Conservation (phyloP, 2,329 filamentous ascomycete genomes). For the Colletotrichum sp. region DNA sequence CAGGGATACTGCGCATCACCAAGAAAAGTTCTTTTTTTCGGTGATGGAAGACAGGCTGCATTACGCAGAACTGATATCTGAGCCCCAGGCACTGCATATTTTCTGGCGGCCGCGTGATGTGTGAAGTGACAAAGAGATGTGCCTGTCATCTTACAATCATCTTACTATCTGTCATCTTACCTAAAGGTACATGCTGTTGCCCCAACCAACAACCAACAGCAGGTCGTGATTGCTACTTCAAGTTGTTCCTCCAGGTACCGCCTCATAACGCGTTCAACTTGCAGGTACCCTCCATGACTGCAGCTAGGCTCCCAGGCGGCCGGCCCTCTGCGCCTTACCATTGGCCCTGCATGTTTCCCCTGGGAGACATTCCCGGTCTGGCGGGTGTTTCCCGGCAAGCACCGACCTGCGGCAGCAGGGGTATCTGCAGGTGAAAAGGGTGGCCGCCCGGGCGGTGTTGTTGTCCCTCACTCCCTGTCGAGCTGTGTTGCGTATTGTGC, state of each 20-base stretch:
- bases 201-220: not conserved
- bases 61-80: not conserved
- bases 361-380: slow-evolving; percentile 1
- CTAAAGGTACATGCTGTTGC: not conserved
- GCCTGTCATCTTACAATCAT: not conserved
- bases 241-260: not conserved
- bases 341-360: slow-evolving; percentile 1
- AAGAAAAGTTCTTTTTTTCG: not conserved
- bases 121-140: not conserved
- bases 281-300: not conserved
- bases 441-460: not conserved
- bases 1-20: not conserved
- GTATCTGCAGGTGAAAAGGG: slow-evolving; percentile 11
- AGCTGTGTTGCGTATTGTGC: not conserved
- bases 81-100: not conserved
- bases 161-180: not conserved
- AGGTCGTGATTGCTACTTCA: not conserved
- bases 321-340: not conserved
- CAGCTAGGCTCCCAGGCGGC: not conserved
- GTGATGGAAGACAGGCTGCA: not conserved
- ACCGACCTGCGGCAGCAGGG: slow-evolving; percentile 2
- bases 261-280: not conserved
- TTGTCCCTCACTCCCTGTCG: not conserved
- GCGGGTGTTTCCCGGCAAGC: slow-evolving; percentile 13
- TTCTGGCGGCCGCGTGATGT: not conserved